These are phyloP conservation scores for Termitomyces sp. DNA, from an alignment of 768 basidiomycete genomes.

Conservation along the genomic window DNA sequence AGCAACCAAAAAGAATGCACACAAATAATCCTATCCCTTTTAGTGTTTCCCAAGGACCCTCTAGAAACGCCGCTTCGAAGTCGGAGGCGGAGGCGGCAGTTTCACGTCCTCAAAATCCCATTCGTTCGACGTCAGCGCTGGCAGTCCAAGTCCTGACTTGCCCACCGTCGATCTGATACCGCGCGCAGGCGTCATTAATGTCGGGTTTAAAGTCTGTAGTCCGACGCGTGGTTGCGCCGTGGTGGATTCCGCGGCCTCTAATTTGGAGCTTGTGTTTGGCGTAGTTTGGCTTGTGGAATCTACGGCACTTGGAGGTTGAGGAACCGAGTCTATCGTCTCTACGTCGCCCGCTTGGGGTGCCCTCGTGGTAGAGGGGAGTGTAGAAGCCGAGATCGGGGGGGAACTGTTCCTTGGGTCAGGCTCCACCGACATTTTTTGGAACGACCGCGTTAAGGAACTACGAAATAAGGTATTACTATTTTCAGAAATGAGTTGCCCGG, in stretches of 20 bases:
- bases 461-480: neutral
- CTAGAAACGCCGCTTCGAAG: conserved; percentile 4
- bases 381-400: neutral
- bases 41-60: neutral
- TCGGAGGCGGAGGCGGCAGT: conserved; percentile 35
- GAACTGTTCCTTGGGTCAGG: neutral
- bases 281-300: too few relatives aligned
- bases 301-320: neutral
- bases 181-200: too few relatives aligned
- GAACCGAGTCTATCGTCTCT: neutral
- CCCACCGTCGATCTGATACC: conserved; percentile 1
- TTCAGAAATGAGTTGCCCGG: neutral
- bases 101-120: conserved; percentile 53
- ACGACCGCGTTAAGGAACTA: conserved; percentile 40
- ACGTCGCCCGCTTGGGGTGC: neutral
- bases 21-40: neutral
- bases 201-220: neutral
- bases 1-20: neutral
- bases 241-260: neutral
- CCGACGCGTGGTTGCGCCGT: neutral
- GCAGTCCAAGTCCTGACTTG: conserved; percentile 36
- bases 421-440: conserved; percentile 31
- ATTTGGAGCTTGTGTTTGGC: neutral
- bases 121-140: conserved; percentile 45
- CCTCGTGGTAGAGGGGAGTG: neutral